Conservation (phyloP, 1,284 basidiomycete species). For the Trametes polyzona region DNA sequence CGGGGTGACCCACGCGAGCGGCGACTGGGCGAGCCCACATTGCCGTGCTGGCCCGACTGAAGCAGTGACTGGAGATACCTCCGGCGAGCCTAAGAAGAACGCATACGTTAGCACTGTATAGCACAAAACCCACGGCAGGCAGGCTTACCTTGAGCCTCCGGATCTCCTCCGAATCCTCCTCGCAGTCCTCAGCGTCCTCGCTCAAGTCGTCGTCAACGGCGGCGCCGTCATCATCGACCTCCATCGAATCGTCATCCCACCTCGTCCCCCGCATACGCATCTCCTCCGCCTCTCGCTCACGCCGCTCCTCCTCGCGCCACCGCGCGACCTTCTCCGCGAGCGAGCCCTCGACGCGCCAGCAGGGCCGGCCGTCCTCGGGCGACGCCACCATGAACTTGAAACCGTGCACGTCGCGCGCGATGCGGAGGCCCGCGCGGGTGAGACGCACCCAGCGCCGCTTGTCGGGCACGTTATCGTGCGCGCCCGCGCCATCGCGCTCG, state of each 20-base stretch:
- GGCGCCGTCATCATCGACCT: conserved; percentile 58
- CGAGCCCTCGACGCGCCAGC: conserved; percentile 71
- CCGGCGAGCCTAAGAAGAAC: conserved; percentile 57
- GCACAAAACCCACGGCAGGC: background rate
- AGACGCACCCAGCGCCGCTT: conserved; percentile 74
- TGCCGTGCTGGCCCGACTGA: conserved; percentile 44
- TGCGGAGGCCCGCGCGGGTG: conserved; percentile 69
- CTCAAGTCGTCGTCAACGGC: conserved; percentile 43
- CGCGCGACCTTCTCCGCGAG: conserved; percentile 70
- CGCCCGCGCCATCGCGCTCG: conserved; percentile 45
- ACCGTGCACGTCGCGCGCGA: conserved; percentile 77
- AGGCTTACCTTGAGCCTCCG: conserved; percentile 71
- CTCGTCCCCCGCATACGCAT: conserved; percentile 58
- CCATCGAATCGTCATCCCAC: conserved; percentile 68
- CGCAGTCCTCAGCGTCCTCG: conserved; percentile 64
- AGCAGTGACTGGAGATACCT: conserved; percentile 66
- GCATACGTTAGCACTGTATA: conserved; percentile 6
- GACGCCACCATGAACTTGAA: conserved; percentile 54
- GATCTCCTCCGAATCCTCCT: conserved; percentile 73
- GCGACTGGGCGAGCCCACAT: conserved; percentile 37
- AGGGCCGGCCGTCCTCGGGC: conserved; percentile 50
- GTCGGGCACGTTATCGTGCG: conserved; percentile 20
- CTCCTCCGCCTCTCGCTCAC: conserved; percentile 71
- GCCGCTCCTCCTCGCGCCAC: conserved; percentile 72
- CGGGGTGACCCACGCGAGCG: conserved; percentile 40